Evolutionary conservation across 2,329 filamentous ascomycete genomes (phyloP), one percentile per base, ranked within the genome.

Genomic region (Xylariales sp.): DNA sequence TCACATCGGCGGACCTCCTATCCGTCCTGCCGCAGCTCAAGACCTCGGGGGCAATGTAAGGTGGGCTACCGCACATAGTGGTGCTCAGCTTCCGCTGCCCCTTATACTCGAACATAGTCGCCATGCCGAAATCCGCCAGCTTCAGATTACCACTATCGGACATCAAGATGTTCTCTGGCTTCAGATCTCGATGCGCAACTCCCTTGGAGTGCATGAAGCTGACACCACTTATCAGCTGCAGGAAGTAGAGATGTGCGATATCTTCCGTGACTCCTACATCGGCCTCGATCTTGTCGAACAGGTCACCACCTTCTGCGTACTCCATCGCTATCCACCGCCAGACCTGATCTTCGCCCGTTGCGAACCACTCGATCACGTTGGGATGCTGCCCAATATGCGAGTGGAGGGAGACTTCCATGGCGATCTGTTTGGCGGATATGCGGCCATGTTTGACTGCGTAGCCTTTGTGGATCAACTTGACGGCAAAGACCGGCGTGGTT

Each of bases 301-400:
- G 74, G 60, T 98, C 93, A 9, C 93, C 93, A 31, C 93, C 93
- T 54, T 94, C 88, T 33, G 93, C 93, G 52, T 88, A 84, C 64
- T 98, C 93, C 89, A 98, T 96, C 28, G 90, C 91, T 53, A 98
- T 95, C 93, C 93, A 98, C 53, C 86, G 80, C 91, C 93, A 98
- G 14, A 83, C 68, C 0, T 73, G 57, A 60, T 98, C 90, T 62
- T 96, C 88, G 41, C 89, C 91, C 2, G 84, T 86, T 31, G 85
- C 83, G 54, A 94, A 89, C 76, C 88, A 96, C 58, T 88, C 84
- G 55, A 98, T 96, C 50, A 98, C 85, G 63, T 98, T 95, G 40
- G 84, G 80, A 60, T 98, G 94, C 51, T 87, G 83, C 35, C 87
- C 88, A 42, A 97, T 83, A 58, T 91, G 85, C 38, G 82, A 84